Evolutionary conservation across 805 yeast genomes (phyloP).

Genomic region (Candida coquimbonensis): DNA sequence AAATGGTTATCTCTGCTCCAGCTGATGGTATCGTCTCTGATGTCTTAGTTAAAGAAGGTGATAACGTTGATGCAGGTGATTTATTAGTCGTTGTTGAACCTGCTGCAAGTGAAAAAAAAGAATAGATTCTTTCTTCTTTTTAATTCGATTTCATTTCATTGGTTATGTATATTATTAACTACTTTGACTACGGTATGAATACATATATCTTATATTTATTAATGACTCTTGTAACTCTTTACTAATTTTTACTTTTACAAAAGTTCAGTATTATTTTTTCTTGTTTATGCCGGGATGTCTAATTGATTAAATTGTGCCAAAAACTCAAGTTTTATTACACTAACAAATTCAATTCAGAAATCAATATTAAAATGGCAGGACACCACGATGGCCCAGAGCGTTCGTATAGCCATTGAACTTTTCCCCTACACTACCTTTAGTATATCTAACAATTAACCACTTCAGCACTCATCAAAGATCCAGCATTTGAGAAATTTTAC

Average conservation of each 20-base stretch:
- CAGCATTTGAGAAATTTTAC: slow-evolving; percentile 21
- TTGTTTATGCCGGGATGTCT: no score
- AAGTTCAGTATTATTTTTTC: no score
- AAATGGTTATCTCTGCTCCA: slow-evolving; percentile 95
- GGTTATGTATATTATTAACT: neutral
- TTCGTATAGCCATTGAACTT: neutral
- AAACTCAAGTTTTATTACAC: no score
- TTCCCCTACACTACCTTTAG: no score
- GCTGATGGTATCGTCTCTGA: slow-evolving; percentile 78
- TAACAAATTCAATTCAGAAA: neutral
- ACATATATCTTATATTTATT: neutral
- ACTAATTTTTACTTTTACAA: no score
- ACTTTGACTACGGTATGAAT: neutral
- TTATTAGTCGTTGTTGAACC: slow-evolving; percentile 56
- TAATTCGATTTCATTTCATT: neutral
- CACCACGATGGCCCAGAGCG: slow-evolving; percentile 12
- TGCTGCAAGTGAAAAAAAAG: neutral
- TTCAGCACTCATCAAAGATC: slow-evolving; percentile 20
- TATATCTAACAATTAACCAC: neutral
- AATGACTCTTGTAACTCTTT: no score
- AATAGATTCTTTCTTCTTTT: neutral
- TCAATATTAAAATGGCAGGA: slow-evolving; percentile 1
- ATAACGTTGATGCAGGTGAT: slow-evolving; percentile 92
- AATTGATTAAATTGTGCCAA: no score
- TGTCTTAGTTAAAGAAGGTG: slow-evolving; percentile 79